Percentiles rank a stretch among this genome's conserved stretches.
Evolutionary conservation across 106 monocot species (phyloP).

Genomic region (Dendrobium officinale): DNA sequence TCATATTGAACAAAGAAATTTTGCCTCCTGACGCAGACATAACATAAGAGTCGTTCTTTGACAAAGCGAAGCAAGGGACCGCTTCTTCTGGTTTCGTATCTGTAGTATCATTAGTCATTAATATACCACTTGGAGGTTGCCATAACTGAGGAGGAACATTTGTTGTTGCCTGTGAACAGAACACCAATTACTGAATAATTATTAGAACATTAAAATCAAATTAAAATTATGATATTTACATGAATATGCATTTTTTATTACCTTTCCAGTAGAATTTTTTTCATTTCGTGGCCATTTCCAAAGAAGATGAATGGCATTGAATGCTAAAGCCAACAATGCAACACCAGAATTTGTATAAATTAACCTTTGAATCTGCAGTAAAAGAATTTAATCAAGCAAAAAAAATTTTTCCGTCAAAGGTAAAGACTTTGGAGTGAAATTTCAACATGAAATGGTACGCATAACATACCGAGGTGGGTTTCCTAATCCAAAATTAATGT

Average conservation of each 20-base stretch:
- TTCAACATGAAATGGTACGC: not conserved
- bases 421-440: not conserved
- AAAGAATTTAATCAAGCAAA: not conserved
- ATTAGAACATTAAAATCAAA: not conserved
- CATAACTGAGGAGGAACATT: conserved; percentile 62
- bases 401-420: not conserved
- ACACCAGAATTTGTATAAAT: conserved; percentile 55
- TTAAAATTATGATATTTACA: conserved; percentile 2
- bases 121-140: conserved; percentile 66
- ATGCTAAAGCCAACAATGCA: conserved; percentile 49
- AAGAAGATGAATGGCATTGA: conserved; percentile 38
- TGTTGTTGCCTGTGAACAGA: conserved; percentile 53
- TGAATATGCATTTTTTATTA: conserved; percentile 3
- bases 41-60: conserved; percentile 83
- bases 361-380: conserved; percentile 33
- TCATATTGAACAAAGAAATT: conserved; percentile 79
- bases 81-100: conserved; percentile 67
- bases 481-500: not conserved
- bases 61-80: conserved; percentile 75
- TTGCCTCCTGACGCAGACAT: conserved; percentile 86
- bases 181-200: not conserved
- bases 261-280: conserved; percentile 38
- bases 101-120: conserved; percentile 74
- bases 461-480: not conserved
- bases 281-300: conserved; percentile 59